Conservation (phyloP, 164 flowering plant genomes). For the Macadamia tetraphylla region DNA sequence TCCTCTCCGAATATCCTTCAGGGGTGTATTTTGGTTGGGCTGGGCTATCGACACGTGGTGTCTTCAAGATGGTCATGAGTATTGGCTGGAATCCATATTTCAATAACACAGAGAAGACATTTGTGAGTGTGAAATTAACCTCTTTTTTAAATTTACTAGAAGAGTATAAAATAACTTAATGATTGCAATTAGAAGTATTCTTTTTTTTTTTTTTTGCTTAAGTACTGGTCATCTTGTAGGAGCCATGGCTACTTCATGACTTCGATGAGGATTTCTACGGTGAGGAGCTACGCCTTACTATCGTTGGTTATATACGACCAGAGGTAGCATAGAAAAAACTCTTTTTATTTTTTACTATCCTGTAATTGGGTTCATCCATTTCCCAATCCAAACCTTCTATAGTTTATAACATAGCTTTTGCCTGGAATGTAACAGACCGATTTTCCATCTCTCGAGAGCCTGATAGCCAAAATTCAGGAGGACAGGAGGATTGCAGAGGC, state of each 20-base stretch:
- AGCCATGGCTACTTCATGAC: slow-evolving; percentile 96
- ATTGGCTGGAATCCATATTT: slow-evolving; percentile 67
- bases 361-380: neutral
- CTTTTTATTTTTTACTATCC: neutral
- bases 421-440: slow-evolving; percentile 33
- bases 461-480: slow-evolving; percentile 68
- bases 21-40: slow-evolving; percentile 99
- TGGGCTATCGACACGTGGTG: slow-evolving; percentile 57
- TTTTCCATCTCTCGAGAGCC: slow-evolving; percentile 69
- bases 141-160: no score
- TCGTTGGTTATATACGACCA: slow-evolving; percentile 86
- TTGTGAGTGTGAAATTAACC: slow-evolving; percentile 40
- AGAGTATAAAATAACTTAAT: slow-evolving; percentile 7
- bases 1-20: slow-evolving; percentile 62
- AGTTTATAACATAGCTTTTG: neutral
- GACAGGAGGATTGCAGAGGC: slow-evolving; percentile 66
- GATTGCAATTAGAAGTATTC: neutral
- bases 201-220: neutral
- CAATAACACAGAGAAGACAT: slow-evolving; percentile 81
- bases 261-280: slow-evolving; percentile 89
- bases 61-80: slow-evolving; percentile 97
- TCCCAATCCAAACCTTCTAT: neutral
- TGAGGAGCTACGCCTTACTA: slow-evolving; percentile 68
- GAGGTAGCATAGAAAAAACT: slow-evolving; percentile 44
- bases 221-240: slow-evolving; percentile 34